phyloP scores from a whole-genome alignment of 1,284 basidiomycete species.

The Boletellus deceptivus region DNA sequence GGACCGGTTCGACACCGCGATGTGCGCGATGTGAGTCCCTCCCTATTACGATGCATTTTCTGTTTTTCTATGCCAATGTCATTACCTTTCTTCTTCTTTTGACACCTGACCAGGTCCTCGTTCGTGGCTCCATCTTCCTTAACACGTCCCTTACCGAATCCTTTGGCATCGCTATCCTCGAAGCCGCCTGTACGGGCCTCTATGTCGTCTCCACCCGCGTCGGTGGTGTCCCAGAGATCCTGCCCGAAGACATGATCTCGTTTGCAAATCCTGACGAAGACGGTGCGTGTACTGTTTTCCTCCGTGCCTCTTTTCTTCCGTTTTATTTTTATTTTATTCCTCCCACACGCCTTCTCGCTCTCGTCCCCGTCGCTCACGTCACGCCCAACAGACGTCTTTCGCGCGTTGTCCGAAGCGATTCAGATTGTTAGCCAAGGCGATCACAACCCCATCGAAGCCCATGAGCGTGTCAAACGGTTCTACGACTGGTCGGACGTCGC shows the following conservation, averaged over 20 bases:
- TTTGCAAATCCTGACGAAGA: slow-evolving; percentile 90
- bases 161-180: slow-evolving; percentile 94
- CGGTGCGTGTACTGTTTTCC: slow-evolving; percentile 35
- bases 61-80: background rate
- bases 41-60: background rate
- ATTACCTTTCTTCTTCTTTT: background rate
- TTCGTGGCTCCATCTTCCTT: slow-evolving; percentile 86
- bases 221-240: slow-evolving; percentile 93
- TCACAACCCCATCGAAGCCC: slow-evolving; percentile 80
- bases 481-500: slow-evolving; percentile 90
- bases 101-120: slow-evolving; percentile 59
- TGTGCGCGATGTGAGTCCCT: slow-evolving; percentile 69
- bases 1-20: slow-evolving; percentile 81
- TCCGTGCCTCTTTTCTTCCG: too few relatives aligned
- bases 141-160: slow-evolving; percentile 96
- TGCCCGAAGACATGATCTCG: slow-evolving; percentile 92
- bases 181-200: slow-evolving; percentile 93
- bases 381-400: slow-evolving; percentile 67
- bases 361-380: background rate
- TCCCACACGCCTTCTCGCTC: background rate
- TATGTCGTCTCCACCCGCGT: slow-evolving; percentile 95
- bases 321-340: too few relatives aligned
- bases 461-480: slow-evolving; percentile 75
- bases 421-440: slow-evolving; percentile 61
- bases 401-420: slow-evolving; percentile 82